A percentile compares a stretch with the other conserved stretches of the same genome.
Evolutionary conservation across 176 grass and related monocot species (phyloP).

Genomic region (Cenchrus purpureus): DNA sequence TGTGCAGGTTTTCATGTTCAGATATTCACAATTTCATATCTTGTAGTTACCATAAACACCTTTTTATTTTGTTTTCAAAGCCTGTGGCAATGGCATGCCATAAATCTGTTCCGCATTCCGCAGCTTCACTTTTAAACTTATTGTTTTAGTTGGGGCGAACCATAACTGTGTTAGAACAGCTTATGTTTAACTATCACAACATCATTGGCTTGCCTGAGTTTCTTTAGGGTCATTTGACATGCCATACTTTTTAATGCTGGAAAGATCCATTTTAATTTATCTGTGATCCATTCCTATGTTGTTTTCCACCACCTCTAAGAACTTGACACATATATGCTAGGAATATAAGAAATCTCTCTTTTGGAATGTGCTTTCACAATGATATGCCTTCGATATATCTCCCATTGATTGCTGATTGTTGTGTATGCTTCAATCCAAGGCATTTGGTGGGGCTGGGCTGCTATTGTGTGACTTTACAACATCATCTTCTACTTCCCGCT

Average conservation of each 20-base stretch:
- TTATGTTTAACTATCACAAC: neutral
- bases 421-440: too few relatives aligned
- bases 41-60: neutral
- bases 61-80: conserved; percentile 17
- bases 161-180: conserved; percentile 2
- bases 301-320: neutral
- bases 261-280: too few relatives aligned
- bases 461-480: too few relatives aligned
- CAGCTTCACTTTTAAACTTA: conserved; percentile 17
- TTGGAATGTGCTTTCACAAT: too few relatives aligned
- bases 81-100: neutral
- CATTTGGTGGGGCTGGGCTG: too few relatives aligned
- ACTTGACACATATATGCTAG: neutral
- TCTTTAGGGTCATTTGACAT: neutral
- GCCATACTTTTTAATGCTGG: neutral
- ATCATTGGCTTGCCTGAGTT: neutral
- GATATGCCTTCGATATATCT: too few relatives aligned
- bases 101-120: neutral
- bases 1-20: conserved; percentile 7
- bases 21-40: conserved; percentile 9
- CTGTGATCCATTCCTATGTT: conserved; percentile 6
- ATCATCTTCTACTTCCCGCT: too few relatives aligned
- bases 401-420: too few relatives aligned
- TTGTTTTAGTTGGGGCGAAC: neutral
- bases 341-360: neutral